Base-by-base conservation (phyloP, 371 early-diverging fungal species). In the Mucor piriformis region DNA sequence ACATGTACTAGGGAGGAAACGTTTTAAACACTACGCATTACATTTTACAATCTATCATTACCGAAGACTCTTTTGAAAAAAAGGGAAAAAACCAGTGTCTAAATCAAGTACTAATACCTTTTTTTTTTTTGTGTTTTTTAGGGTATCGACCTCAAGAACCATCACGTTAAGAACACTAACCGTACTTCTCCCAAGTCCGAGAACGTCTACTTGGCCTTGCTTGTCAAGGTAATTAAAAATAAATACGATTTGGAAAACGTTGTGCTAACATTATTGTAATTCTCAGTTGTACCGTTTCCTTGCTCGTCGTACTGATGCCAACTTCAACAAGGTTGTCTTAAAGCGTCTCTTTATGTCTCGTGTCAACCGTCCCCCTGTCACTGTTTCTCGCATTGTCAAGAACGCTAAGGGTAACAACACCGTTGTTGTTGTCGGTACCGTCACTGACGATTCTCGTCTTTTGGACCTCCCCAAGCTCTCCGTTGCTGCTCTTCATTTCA, bases 301-400 rank as follows among this genome's bases (percentile, higher is more conserved):
- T 63, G 96, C 97, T 63, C 96, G 99, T 86, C 93, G 98, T 79
- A 99, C 99, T 72, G 88, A 93, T 82, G 86, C 97, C 80, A 79
- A 86, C 80, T 99, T 99, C 90, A 99, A 99, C 95, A 93, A 94
- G 90, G 94, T 94, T 62, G 88, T 99, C 73, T 86, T 97, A 81
- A 95, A 95, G 92, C 92, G 99, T 66, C 92, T 99, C 68, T 95
- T 93, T 79, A 95, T 96, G 97, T 95, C 96, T 73, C 92, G 95
- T 62, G 82, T 94, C 83, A 93, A 97, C 92, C 91, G 95, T 63
- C 97, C 98, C 54, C 94, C 98, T 43, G 81, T 99, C 66, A 92
- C 96, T 44, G 71, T 97, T 57, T 96, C 98, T 59, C 92, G 94
- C 59, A 67, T 99, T 57, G 86, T 83, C 58, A 79, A 88, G 69